Evolutionary conservation across 768 basidiomycete genomes (phyloP).

Genomic region (Trametopsis cervina): DNA sequence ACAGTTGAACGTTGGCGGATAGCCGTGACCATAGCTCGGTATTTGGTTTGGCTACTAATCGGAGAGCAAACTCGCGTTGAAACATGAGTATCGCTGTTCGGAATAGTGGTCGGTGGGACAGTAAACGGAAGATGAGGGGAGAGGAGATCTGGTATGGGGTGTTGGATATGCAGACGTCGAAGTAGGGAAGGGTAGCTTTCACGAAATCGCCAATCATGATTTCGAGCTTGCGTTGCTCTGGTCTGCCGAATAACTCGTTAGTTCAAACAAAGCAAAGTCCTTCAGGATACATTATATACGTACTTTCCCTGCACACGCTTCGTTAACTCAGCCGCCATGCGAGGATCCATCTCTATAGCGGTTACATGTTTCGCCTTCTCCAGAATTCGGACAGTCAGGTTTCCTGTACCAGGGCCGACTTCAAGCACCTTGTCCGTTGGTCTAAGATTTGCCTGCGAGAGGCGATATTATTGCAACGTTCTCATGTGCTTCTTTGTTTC

Average conservation of each 20-base stretch:
- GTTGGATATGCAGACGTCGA: conserved; percentile 98
- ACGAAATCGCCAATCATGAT: conserved; percentile 97
- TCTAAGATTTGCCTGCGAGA: conserved; percentile 71
- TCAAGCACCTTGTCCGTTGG: conserved; percentile 96
- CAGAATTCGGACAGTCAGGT: conserved; percentile 88
- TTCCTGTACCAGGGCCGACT: conserved; percentile 97
- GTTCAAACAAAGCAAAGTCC: too few species aligned
- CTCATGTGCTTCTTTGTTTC: background rate
- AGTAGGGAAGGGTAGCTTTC: conserved; percentile 96
- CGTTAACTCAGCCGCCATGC: conserved; percentile 96
- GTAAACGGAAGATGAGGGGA: conserved; percentile 91
- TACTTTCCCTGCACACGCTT: conserved; percentile 98
- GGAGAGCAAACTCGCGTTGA: conserved; percentile 95
- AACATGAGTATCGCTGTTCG: conserved; percentile 98
- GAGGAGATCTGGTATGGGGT: conserved; percentile 99
- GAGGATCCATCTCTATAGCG: conserved; percentile 96
- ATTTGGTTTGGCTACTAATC: conserved; percentile 80
- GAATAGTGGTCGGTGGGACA: conserved; percentile 92
- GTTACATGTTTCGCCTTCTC: conserved; percentile 90
- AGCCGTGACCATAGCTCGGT: conserved; percentile 88
- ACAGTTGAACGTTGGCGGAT: conserved; percentile 95
- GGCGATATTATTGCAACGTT: background rate
- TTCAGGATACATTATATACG: conserved; percentile 35
- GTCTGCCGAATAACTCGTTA: conserved; percentile 43
- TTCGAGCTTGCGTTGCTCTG: conserved; percentile 91